Evolutionary conservation across 768 basidiomycete species (phyloP), one percentile per base, ranked within the genome.

Genomic region (Suillus plorans): DNA sequence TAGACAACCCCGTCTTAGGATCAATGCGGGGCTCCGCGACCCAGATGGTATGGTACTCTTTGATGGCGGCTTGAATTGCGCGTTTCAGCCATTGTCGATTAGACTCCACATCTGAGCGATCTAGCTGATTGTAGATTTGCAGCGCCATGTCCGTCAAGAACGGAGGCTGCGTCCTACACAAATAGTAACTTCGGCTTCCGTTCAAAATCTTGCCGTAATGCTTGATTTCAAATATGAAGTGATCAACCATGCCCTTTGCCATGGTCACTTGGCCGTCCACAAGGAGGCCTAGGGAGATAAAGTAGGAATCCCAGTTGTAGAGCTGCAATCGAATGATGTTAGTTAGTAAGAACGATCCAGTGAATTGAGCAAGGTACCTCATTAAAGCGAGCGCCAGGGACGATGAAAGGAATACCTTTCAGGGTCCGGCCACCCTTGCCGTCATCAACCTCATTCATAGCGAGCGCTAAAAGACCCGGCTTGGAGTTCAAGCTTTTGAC

Each of bases 121-220:
- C 95, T 62, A 98, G 87, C 74, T 95, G 95, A 73, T 96, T 96
- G 81, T 92, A 99, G 74, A 98, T 97, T 76, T 99, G 97, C 45
- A 99, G 84, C 0, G 96, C 95, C 90, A 99, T 95, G 76, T 99
- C 97, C 53, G 97, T 99, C 56, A 99, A 84, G 90, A 99, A 99
- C 2, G 97, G 97, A 37, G 97, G 97, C 74, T 99, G 97, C 14
- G 95, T 92, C 67, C 97, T 91, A 76, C 92, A 93, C 64, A 99
- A 87, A 76, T 99, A 99, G 85, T 89, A 90, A 74, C 92, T 93
- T 71, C 97, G 90, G 77, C 91, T 96, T 67, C 97, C 97, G 76
- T 99, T 99, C 69, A 99, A 80, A 71, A 96, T 95, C 79, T 97
- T 96, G 81, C 92, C 92, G 74, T 97, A 97, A 78, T 97, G 93